Evolutionary conservation across 306 rosid species (phyloP).

Genomic region (Elaeagnus macrophylla): DNA sequence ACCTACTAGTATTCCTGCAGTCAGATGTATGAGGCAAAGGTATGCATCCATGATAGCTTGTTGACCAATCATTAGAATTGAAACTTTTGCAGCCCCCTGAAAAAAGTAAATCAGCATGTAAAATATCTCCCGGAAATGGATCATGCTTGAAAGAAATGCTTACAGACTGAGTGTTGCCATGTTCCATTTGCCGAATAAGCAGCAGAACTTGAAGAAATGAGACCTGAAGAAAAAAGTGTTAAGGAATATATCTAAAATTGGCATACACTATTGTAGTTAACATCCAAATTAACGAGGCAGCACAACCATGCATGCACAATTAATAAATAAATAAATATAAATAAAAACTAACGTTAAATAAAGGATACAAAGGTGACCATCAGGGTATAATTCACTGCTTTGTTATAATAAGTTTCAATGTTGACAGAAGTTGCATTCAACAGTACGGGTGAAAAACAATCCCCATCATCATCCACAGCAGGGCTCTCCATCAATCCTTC

Average conservation of each 20-base stretch:
- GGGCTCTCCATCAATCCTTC: slow-evolving; percentile 97
- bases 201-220: slow-evolving; percentile 98
- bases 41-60: slow-evolving; percentile 99
- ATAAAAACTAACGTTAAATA: slow-evolving; percentile 2
- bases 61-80: slow-evolving; percentile 88
- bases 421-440: slow-evolving; percentile 87
- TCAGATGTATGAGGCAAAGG: slow-evolving; percentile 89
- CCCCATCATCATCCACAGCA: slow-evolving; percentile 72
- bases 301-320: too few species aligned
- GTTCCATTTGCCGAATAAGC: slow-evolving; percentile 97
- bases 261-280: slow-evolving; percentile 5
- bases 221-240: slow-evolving; percentile 45
- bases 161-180: slow-evolving; percentile 96
- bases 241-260: slow-evolving; percentile 36
- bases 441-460: slow-evolving; percentile 80
- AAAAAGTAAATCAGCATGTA: slow-evolving; percentile 18
- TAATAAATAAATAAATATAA: too few species aligned
- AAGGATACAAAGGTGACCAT: slow-evolving; percentile 99
- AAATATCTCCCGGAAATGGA: background rate
- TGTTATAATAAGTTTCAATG: slow-evolving; percentile 85
- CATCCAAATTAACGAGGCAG: too few species aligned
- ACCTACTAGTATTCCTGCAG: slow-evolving; percentile 98
- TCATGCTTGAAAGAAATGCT: slow-evolving; percentile 22
- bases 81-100: slow-evolving; percentile 98
- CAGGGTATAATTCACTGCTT: slow-evolving; percentile 96